A percentile compares a stretch with the other conserved stretches of the same genome.
These are phyloP conservation scores for Puccinia hordei DNA, from an alignment of 1,284 basidiomycete species.

Conservation along the genomic window DNA sequence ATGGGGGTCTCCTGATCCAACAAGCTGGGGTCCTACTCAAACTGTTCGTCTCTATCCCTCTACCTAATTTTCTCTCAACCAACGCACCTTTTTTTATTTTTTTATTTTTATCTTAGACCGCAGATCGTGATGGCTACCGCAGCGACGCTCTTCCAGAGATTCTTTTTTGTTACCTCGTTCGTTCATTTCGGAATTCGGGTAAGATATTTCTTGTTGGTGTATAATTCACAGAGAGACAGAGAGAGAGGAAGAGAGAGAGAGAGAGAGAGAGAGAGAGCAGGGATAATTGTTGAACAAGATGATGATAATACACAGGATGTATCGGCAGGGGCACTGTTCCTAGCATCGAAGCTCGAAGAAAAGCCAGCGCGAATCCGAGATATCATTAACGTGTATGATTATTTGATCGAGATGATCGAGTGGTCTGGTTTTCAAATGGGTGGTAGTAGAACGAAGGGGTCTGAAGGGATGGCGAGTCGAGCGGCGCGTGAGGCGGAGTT, in stretches of 20 bases:
- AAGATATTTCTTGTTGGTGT: slow-evolving; percentile 58
- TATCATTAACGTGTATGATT: slow-evolving; percentile 90
- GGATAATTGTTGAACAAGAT: too few species aligned
- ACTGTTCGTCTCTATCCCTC: slow-evolving; percentile 66
- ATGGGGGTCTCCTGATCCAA: slow-evolving; percentile 75
- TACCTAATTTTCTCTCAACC: not conserved
- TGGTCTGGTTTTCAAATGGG: not conserved
- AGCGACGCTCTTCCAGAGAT: slow-evolving; percentile 92
- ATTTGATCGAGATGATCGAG: slow-evolving; percentile 63
- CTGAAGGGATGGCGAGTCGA: not conserved
- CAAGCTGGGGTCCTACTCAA: slow-evolving; percentile 86
- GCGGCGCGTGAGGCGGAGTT: slow-evolving; percentile 17
- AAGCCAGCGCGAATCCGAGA: slow-evolving; percentile 86
- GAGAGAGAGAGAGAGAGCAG: too few species aligned
- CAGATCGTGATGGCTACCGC: slow-evolving; percentile 95
- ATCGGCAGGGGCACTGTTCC: slow-evolving; percentile 86
- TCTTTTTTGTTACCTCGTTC: slow-evolving; percentile 94
- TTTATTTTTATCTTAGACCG: slow-evolving; percentile 66
- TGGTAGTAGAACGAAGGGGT: not conserved
- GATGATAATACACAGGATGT: slow-evolving; percentile 72
- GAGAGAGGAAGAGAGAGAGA: too few species aligned
- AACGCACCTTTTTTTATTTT: not conserved
- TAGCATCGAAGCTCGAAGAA: slow-evolving; percentile 95
- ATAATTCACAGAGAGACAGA: too few species aligned
- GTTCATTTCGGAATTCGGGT: slow-evolving; percentile 88